Evolutionary conservation across 2,329 filamentous ascomycete species (phyloP).

Genomic region (Ophiostoma quercus): DNA sequence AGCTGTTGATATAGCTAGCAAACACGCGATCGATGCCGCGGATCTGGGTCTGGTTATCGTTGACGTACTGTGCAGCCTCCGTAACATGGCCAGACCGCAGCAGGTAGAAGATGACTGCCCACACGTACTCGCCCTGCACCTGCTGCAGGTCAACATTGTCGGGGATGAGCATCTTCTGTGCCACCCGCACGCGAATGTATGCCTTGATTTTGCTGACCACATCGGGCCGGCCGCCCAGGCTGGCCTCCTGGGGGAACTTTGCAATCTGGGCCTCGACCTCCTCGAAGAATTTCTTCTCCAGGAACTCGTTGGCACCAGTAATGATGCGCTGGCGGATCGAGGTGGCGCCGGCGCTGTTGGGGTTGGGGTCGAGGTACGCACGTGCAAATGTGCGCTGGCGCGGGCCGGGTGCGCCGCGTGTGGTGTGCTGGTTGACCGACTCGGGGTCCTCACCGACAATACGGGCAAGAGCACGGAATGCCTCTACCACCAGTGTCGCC

Average conservation of each 20-base stretch:
- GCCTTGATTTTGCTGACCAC: conserved; percentile 86
- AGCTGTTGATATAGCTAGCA: conserved; percentile 78
- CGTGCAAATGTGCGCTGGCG: conserved; percentile 70
- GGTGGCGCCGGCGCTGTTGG: conserved; percentile 58
- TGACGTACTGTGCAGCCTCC: conserved; percentile 83
- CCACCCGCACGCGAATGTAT: conserved; percentile 76
- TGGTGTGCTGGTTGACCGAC: conserved; percentile 33
- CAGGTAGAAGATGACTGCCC: conserved; percentile 91
- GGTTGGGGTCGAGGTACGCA: conserved; percentile 70
- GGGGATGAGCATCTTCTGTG: conserved; percentile 75
- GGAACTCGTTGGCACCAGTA: conserved; percentile 68
- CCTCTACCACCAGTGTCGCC: conserved; percentile 69
- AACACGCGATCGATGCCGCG: conserved; percentile 88
- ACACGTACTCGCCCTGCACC: conserved; percentile 77
- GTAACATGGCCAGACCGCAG: conserved; percentile 76
- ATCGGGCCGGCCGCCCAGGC: conserved; percentile 81
- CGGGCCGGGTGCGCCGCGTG: conserved; percentile 56
- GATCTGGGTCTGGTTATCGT: conserved; percentile 72
- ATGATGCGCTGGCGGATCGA: conserved; percentile 74
- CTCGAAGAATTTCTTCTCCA: conserved; percentile 75
- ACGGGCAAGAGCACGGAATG: conserved; percentile 73
- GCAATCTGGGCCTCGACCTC: conserved; percentile 72
- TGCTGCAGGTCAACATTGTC: conserved; percentile 77
- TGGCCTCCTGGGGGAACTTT: conserved; percentile 82
- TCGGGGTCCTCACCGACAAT: conserved; percentile 69